A percentile compares a stretch with the other conserved stretches of the same genome.
Evolutionary conservation across 1,139 yeast species (phyloP).

Genomic region (Pichia sp.): DNA sequence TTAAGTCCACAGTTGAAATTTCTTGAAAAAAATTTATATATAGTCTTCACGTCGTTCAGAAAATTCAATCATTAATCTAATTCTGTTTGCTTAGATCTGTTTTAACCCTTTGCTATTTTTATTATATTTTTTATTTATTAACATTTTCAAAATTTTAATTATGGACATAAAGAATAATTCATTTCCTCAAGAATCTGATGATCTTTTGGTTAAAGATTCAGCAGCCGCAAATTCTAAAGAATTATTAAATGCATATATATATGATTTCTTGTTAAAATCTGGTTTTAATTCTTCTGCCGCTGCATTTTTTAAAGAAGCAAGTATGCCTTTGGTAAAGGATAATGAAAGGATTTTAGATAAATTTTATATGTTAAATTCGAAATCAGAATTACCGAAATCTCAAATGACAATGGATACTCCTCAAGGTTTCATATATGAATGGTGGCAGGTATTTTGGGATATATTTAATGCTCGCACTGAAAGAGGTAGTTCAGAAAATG

Average conservation of each 20-base stretch:
- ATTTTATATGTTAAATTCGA: neutral
- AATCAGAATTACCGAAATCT: conserved; percentile 38
- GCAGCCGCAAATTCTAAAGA: conserved; percentile 57
- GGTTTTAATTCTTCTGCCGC: conserved; percentile 67
- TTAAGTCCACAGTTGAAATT: too few relatives aligned
- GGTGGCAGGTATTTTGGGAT: conserved; percentile 99
- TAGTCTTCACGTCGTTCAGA: too few relatives aligned
- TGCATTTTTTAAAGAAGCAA: conserved; percentile 56
- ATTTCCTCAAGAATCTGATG: conserved; percentile 1
- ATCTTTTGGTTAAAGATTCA: conserved; percentile 35
- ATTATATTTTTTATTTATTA: neutral
- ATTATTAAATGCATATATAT: conserved; percentile 74
- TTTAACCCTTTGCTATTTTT: neutral
- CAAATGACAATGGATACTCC: conserved; percentile 69
- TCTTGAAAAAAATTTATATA: too few relatives aligned
- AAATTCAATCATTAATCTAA: too few relatives aligned
- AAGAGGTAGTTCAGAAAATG: conserved; percentile 53
- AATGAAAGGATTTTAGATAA: conserved; percentile 15
- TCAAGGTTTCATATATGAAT: conserved; percentile 79
- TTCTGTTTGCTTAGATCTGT: too few relatives aligned
- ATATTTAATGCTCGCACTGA: conserved; percentile 76
- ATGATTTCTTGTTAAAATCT: conserved; percentile 77
- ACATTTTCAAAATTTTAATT: neutral
- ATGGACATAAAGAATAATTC: conserved; percentile 1
- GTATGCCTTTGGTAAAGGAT: conserved; percentile 29